Percentiles rank a stretch among this genome's conserved stretches.
Conservation (phyloP, 2,329 filamentous ascomycete species). For the Botrytis squamosa region DNA sequence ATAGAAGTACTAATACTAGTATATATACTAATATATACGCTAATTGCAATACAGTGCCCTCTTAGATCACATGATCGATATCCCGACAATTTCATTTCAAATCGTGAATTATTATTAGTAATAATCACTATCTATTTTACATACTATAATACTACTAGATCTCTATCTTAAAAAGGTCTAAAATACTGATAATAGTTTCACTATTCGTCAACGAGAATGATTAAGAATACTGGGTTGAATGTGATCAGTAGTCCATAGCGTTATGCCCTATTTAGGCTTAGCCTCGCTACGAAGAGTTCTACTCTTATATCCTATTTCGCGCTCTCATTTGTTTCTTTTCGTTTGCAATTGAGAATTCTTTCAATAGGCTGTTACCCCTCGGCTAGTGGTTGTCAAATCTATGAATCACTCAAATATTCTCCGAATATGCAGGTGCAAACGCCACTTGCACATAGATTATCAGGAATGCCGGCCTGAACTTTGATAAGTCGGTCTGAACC, state of each 20-base stretch:
- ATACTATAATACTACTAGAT: background rate
- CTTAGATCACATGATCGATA: no score
- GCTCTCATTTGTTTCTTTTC: background rate
- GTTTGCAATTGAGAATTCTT: background rate
- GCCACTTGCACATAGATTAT: constrained; percentile 2
- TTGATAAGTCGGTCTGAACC: background rate
- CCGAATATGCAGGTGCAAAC: background rate
- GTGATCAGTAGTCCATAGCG: background rate
- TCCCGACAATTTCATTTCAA: no score
- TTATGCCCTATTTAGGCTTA: background rate
- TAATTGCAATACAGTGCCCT: no score
- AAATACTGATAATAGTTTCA: background rate
- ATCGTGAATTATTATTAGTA: background rate
- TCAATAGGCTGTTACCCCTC: rapidly evolving
- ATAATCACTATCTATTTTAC: background rate
- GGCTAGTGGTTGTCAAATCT: background rate
- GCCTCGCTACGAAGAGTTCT: background rate
- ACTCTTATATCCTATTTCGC: background rate
- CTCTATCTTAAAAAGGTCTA: background rate
- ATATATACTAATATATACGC: no score
- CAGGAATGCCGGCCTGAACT: background rate
- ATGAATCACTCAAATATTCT: background rate
- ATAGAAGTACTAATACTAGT: no score
- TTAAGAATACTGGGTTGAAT: background rate
- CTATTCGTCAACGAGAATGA: rapidly evolving